Percentiles rank a stretch among this genome's conserved stretches.
These are phyloP conservation scores for Kitagawia praeruptora DNA, from an alignment of 129 eudicot species.

Conservation along the genomic window DNA sequence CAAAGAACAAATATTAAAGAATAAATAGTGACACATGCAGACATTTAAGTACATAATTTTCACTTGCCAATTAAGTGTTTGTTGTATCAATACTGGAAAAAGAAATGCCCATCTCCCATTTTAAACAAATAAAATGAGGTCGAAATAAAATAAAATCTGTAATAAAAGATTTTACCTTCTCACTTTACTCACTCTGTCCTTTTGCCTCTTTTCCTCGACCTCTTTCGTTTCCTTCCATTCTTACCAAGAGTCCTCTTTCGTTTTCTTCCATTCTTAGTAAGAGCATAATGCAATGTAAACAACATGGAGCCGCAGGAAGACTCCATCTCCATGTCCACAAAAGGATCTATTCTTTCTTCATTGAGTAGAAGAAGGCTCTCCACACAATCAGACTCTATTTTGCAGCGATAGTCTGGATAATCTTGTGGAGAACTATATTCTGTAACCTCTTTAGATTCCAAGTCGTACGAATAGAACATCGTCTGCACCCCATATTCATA, in stretches of 20 bases:
- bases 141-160: too few species aligned
- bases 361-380: not conserved
- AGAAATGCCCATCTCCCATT: too few species aligned
- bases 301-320: not conserved
- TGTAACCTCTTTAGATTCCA: not conserved
- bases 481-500: not conserved
- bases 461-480: not conserved
- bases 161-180: too few species aligned
- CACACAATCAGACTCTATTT: not conserved
- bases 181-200: too few species aligned
- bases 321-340: not conserved
- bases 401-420: not conserved
- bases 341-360: not conserved
- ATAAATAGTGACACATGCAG: too few species aligned
- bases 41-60: too few species aligned
- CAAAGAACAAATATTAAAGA: too few species aligned
- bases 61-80: too few species aligned
- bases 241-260: too few species aligned
- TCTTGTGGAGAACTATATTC: not conserved
- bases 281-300: not conserved
- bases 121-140: too few species aligned
- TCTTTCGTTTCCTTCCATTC: not conserved
- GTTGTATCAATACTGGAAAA: too few species aligned
- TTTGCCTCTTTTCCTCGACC: not conserved
- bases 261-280: not conserved